Evolutionary conservation across 179 eudicot species (phyloP).

Genomic region (Silene noctiflora): DNA sequence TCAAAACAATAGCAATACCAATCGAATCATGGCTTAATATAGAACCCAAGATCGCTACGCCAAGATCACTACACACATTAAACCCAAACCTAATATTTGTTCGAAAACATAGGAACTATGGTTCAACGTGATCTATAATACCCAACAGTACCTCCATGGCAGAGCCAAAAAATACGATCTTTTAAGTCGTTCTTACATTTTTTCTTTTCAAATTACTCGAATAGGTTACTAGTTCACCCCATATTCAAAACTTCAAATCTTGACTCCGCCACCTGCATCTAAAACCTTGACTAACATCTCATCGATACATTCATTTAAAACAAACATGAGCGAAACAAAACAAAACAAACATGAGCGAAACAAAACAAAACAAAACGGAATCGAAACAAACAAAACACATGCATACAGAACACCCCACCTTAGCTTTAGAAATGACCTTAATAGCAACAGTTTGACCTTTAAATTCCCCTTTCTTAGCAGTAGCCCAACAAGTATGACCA

Average conservation of each 20-base stretch:
- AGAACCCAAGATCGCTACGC: no score
- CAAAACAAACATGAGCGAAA: not conserved
- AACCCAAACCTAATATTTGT: not conserved
- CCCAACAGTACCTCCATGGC: no score
- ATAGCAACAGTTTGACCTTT: slow-evolving; percentile 75
- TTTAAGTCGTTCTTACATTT: no score
- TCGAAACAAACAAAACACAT: not conserved
- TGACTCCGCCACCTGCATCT: not conserved
- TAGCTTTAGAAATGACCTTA: slow-evolving; percentile 90
- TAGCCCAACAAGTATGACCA: slow-evolving; percentile 94
- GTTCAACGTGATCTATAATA: not conserved
- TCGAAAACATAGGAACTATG: not conserved
- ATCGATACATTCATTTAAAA: not conserved
- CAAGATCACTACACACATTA: not conserved
- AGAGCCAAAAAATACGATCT: no score
- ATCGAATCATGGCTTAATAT: not conserved
- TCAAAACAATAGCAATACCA: not conserved
- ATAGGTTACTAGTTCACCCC: no score
- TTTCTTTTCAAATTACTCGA: no score
- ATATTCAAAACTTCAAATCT: no score
- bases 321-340: not conserved
- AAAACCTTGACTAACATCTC: not conserved
- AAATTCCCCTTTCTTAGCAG: slow-evolving; percentile 70
- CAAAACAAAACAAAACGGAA: not conserved
- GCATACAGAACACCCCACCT: slow-evolving; percentile 52